Evolutionary conservation across 306 rosid species (phyloP).

Genomic region (Acacia confusa): DNA sequence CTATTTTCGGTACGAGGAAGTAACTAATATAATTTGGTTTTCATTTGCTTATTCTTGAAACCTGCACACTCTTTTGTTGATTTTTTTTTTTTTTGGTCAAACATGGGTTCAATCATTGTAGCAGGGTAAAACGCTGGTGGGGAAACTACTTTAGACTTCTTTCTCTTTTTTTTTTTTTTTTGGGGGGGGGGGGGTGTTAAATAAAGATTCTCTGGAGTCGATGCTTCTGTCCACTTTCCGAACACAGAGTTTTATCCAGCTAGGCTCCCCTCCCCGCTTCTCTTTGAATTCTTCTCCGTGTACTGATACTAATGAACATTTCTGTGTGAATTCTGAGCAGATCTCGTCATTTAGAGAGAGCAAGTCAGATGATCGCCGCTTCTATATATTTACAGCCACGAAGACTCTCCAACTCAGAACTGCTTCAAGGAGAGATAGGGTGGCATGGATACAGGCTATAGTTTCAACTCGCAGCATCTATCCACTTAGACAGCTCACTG

Average conservation of each 20-base stretch:
- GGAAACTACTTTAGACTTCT: not conserved
- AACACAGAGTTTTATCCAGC: not conserved
- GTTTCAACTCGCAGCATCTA: slow-evolving; percentile 67
- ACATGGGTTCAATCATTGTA: not conserved
- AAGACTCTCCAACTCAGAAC: slow-evolving; percentile 97
- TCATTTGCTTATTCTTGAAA: not conserved
- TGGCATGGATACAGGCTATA: slow-evolving; percentile 90
- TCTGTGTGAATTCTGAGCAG: slow-evolving; percentile 36
- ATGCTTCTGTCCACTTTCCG: slow-evolving; percentile 15
- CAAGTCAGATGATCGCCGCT: slow-evolving; percentile 84
- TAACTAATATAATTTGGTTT: not conserved
- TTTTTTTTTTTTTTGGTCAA: not conserved
- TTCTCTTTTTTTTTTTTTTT: too few species aligned
- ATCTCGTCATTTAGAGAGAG: slow-evolving; percentile 89
- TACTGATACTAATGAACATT: slow-evolving; percentile 1
- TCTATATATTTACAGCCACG: slow-evolving; percentile 86
- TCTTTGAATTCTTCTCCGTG: not conserved
- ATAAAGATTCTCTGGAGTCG: not conserved
- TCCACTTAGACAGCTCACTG: slow-evolving; percentile 51
- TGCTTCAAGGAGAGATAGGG: slow-evolving; percentile 77
- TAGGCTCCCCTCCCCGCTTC: not conserved
- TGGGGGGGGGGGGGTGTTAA: too few species aligned
- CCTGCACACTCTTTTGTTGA: not conserved
- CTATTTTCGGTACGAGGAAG: too few species aligned
- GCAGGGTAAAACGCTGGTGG: not conserved